These are phyloP conservation scores for Candida oleophila DNA, from an alignment of 805 yeast species.

Conservation along the genomic window DNA sequence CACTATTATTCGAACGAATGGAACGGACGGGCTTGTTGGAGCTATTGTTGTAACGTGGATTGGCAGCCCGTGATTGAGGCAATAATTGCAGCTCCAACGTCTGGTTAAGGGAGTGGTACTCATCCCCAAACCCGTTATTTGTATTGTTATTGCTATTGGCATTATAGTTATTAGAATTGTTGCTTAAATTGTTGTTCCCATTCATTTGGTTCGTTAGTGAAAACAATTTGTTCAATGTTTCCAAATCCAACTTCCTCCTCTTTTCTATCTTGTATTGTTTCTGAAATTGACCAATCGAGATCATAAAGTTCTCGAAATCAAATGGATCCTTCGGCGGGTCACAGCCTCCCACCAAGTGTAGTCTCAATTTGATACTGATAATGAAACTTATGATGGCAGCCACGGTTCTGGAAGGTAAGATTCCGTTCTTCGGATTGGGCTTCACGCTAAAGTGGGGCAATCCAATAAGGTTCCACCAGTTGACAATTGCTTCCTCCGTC, in stretches of 20 bases:
- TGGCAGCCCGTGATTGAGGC: neutral
- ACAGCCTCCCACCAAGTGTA: constrained; percentile 34
- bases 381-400: constrained; percentile 80
- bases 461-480: constrained; percentile 86
- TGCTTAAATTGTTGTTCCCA: constrained; percentile 9
- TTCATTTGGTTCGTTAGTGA: constrained; percentile 33
- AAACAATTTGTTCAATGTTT: constrained; percentile 44
- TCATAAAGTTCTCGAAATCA: constrained; percentile 66
- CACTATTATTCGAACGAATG: neutral
- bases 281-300: constrained; percentile 75
- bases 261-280: constrained; percentile 57
- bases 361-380: constrained; percentile 64
- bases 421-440: constrained; percentile 50
- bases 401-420: constrained; percentile 64
- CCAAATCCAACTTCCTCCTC: constrained; percentile 54
- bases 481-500: constrained; percentile 67
- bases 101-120: neutral
- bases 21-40: neutral
- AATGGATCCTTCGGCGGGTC: constrained; percentile 82
- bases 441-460: constrained; percentile 41
- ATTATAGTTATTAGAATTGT: neutral
- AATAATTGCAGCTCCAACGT: neutral
- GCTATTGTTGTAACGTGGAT: neutral
- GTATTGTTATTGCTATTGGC: neutral
- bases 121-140: neutral